These are phyloP conservation scores for Chrysosporium keratinophilum DNA, from an alignment of 2,329 filamentous ascomycete species.

Conservation along the genomic window DNA sequence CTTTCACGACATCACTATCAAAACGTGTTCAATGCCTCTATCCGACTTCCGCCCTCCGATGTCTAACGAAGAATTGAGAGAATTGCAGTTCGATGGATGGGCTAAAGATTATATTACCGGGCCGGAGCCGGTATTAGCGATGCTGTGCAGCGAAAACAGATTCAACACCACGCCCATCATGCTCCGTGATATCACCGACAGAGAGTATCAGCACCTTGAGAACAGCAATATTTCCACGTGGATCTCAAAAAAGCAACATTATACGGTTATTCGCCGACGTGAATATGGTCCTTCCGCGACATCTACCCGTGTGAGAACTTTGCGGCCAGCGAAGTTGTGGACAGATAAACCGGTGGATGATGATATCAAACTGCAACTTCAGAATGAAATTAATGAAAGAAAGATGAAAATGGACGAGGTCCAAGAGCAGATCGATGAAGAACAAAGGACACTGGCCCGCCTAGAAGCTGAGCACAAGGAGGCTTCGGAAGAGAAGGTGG, in stretches of 20 bases:
- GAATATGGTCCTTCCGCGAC: constrained; percentile 71
- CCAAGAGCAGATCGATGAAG: constrained; percentile 22
- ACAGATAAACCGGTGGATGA: constrained; percentile 64
- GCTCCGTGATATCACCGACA: constrained; percentile 51
- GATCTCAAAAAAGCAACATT: constrained; percentile 56
- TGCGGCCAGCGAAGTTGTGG: constrained; percentile 59
- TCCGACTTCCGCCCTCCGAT: constrained; percentile 48
- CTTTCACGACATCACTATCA: constrained; percentile 61
- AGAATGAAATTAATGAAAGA: constrained; percentile 39
- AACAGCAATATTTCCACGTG: constrained; percentile 53
- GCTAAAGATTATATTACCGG: constrained; percentile 69
- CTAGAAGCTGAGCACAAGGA: constrained; percentile 20
- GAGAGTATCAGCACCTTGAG: constrained; percentile 58
- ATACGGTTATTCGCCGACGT: constrained; percentile 56
- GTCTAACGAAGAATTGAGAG: constrained; percentile 44
- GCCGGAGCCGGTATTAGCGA: constrained; percentile 71
- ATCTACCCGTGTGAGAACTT: constrained; percentile 55
- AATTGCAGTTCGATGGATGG: constrained; percentile 65
- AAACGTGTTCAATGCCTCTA: constrained; percentile 49
- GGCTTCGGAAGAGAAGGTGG: constrained; percentile 36
- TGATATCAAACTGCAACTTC: constrained; percentile 48
- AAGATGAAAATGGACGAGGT: constrained; percentile 34
- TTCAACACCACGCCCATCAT: constrained; percentile 60
- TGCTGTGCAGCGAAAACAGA: constrained; percentile 66
- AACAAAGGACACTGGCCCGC: constrained; percentile 22